A percentile compares a stretch with the other conserved stretches of the same genome.
Evolutionary conservation across 768 basidiomycete species (phyloP).

Genomic region (Heimioporus sp.): DNA sequence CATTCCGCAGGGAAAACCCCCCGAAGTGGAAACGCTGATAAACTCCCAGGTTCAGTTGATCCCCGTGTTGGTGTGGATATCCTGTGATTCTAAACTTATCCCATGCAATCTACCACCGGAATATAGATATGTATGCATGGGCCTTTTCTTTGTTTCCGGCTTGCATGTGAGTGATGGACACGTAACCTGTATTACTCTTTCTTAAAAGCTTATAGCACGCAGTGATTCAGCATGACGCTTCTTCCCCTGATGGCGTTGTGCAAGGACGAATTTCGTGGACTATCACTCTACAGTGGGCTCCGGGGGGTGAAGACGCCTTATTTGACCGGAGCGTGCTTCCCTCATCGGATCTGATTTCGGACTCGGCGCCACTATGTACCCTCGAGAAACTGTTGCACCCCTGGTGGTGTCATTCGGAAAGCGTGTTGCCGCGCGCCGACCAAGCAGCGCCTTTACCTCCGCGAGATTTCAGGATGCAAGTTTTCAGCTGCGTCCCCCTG

Average conservation of each 20-base stretch:
- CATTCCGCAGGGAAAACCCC: slow-evolving; percentile 34
- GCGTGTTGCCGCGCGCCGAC: background rate
- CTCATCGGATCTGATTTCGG: background rate
- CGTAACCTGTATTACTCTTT: background rate
- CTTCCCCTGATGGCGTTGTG: slow-evolving; percentile 1
- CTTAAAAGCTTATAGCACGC: slow-evolving; percentile 17
- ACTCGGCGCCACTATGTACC: background rate
- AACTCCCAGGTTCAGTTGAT: slow-evolving; percentile 36
- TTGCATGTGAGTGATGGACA: slow-evolving; percentile 33
- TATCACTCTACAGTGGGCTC: slow-evolving; percentile 46
- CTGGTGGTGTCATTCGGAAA: slow-evolving; percentile 24
- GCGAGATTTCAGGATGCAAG: slow-evolving; percentile 25
- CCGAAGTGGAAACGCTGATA: slow-evolving; percentile 42
- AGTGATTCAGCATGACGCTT: background rate
- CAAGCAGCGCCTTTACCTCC: slow-evolving; percentile 17
- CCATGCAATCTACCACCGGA: slow-evolving; percentile 31
- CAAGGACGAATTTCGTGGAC: slow-evolving; percentile 43
- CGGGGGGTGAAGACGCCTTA: slow-evolving; percentile 46
- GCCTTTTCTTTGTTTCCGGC: slow-evolving; percentile 43
- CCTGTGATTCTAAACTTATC: slow-evolving; percentile 31
- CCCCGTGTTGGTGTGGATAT: slow-evolving; percentile 43
- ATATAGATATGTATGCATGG: slow-evolving; percentile 43
- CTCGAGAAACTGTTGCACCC: slow-evolving; percentile 8
- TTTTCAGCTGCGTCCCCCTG: slow-evolving; percentile 28
- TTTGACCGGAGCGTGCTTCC: slow-evolving; percentile 3